A percentile compares a stretch with the other conserved stretches of the same genome.
Evolutionary conservation across 2,329 filamentous ascomycete genomes (phyloP).

Genomic region (Diplodia intermedia): DNA sequence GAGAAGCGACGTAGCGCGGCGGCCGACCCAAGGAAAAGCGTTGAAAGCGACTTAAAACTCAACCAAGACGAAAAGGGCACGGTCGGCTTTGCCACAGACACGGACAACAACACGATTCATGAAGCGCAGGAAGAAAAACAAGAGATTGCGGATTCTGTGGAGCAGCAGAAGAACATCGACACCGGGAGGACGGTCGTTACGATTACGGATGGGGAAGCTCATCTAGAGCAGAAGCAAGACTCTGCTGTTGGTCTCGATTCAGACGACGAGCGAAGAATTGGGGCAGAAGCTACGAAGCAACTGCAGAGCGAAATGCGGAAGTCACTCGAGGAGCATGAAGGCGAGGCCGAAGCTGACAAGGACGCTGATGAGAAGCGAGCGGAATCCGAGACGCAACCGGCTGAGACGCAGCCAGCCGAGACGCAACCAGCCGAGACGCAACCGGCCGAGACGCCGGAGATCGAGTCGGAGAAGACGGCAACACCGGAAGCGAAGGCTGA

Average conservation of each 20-base stretch:
- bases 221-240: conserved; percentile 28
- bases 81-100: not conserved
- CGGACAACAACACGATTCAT: conserved; percentile 21
- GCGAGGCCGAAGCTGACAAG: conserved; percentile 18
- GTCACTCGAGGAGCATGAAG: conserved; percentile 9
- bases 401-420: conserved; percentile 5
- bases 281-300: conserved; percentile 46
- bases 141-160: conserved; percentile 40
- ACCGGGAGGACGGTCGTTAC: conserved; percentile 48
- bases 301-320: conserved; percentile 38
- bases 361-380: conserved; percentile 21
- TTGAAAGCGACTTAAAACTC: conserved; percentile 31
- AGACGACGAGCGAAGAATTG: conserved; percentile 46
- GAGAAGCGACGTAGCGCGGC: conserved; percentile 37
- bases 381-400: conserved; percentile 15
- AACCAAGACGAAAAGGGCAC: conserved; percentile 19
- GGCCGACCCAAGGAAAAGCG: conserved; percentile 40
- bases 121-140: conserved; percentile 43
- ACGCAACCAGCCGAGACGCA: conserved; percentile 4
- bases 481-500: conserved; percentile 11
- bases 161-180: conserved; percentile 45
- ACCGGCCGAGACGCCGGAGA: conserved; percentile 17
- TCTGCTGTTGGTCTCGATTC: conserved; percentile 35
- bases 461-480: conserved; percentile 23
- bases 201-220: conserved; percentile 34